phyloP scores from a whole-genome alignment of 2,329 filamentous ascomycete species.

The Fusarium falciforme region DNA sequence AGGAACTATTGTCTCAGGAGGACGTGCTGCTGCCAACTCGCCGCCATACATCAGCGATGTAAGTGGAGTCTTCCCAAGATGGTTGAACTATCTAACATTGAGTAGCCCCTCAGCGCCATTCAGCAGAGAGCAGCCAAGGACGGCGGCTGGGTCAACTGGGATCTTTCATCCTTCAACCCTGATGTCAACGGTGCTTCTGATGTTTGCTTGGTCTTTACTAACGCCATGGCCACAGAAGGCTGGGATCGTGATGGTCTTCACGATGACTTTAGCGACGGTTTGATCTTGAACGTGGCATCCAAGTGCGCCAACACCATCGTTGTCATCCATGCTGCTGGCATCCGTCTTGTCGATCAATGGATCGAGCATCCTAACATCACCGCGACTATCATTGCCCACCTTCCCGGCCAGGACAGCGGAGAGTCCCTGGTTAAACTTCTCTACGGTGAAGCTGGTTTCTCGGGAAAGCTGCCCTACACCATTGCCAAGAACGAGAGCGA shows the following conservation, averaged over 20 bases:
- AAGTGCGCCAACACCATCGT: constrained; percentile 73
- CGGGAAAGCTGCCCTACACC: constrained; percentile 72
- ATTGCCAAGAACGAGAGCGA: constrained; percentile 65
- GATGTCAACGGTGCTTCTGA: constrained; percentile 57
- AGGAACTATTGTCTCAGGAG: constrained; percentile 64
- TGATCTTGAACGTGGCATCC: constrained; percentile 69
- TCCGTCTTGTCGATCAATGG: constrained; percentile 72
- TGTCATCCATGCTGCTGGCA: constrained; percentile 71
- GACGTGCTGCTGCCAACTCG: constrained; percentile 62
- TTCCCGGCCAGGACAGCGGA: constrained; percentile 76
- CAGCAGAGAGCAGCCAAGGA: constrained; percentile 65
- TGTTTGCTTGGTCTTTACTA: constrained; percentile 86
- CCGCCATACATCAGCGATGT: constrained; percentile 63
- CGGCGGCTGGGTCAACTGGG: constrained; percentile 67
- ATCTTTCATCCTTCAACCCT: constrained; percentile 47
- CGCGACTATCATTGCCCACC: constrained; percentile 70
- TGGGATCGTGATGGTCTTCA: constrained; percentile 74
- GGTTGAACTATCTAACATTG: background rate
- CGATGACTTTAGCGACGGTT: constrained; percentile 73
- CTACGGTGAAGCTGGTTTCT: constrained; percentile 65
- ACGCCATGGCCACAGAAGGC: constrained; percentile 81
- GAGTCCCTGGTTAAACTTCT: constrained; percentile 65
- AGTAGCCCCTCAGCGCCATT: constrained; percentile 51
- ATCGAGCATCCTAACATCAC: constrained; percentile 74
- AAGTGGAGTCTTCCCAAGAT: background rate